A percentile compares a stretch with the other conserved stretches of the same genome.
Conservation (phyloP, 176 grass and related monocot species). For the Miscanthus lutarioriparius region DNA sequence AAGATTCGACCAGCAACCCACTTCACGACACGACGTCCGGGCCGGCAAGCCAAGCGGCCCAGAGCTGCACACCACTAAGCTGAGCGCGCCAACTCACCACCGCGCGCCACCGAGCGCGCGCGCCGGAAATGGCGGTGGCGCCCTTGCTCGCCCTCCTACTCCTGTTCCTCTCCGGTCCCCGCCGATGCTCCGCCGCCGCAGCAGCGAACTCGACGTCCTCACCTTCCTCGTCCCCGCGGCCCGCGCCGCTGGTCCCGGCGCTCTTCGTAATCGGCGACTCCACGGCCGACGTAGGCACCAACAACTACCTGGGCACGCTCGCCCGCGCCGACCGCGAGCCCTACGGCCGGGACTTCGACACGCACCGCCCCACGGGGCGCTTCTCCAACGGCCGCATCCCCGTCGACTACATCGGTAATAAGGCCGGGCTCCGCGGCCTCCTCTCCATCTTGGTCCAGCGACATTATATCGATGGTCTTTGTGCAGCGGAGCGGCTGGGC, state of each 20-base stretch:
- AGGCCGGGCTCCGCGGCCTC: too few species aligned
- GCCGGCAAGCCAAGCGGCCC: background rate
- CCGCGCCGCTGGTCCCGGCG: constrained; percentile 53
- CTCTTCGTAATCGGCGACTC: constrained; percentile 83
- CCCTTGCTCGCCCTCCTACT: background rate
- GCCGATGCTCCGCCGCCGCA: background rate
- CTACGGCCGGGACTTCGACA: constrained; percentile 77
- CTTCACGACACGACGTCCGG: background rate
- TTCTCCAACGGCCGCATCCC: constrained; percentile 88
- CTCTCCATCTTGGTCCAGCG: too few species aligned
- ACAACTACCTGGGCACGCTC: constrained; percentile 78
- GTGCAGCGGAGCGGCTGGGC: constrained; percentile 59
- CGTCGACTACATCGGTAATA: constrained; percentile 73
- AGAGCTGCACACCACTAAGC: background rate
- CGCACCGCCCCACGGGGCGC: constrained; percentile 67
- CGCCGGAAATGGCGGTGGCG: constrained; percentile 42
- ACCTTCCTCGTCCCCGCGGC: background rate
- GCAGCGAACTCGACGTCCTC: background rate
- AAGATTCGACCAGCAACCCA: background rate
- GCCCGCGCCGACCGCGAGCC: constrained; percentile 67
- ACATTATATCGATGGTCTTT: background rate
- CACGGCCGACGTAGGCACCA: constrained; percentile 81
- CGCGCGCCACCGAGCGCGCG: background rate
- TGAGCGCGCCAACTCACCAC: constrained; percentile 29
- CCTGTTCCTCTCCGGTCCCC: background rate